These are phyloP conservation scores for Pseudogymnoascus sp. DNA, from an alignment of 2,329 filamentous ascomycete genomes.

Conservation along the genomic window DNA sequence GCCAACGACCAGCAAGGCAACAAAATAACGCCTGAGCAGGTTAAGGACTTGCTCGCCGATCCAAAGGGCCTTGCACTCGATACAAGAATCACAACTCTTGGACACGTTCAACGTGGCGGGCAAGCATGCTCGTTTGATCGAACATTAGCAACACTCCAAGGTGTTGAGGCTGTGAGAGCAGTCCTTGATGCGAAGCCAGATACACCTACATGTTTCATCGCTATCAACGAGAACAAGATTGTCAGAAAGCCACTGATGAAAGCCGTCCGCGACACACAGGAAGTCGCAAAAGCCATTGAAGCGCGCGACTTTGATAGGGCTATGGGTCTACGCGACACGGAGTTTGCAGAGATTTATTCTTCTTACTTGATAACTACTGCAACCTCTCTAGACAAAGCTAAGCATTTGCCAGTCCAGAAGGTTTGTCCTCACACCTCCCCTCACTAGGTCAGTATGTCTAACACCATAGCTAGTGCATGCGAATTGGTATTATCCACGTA, in stretches of 20 bases:
- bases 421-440: conserved; percentile 35
- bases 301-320: conserved; percentile 78
- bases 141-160: conserved; percentile 86
- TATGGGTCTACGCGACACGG: conserved; percentile 81
- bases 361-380: conserved; percentile 89
- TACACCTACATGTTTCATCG: conserved; percentile 88
- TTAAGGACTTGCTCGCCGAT: conserved; percentile 81
- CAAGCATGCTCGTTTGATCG: conserved; percentile 89
- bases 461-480: conserved; percentile 58
- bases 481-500: conserved; percentile 91
- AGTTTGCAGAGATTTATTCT: conserved; percentile 87
- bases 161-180: conserved; percentile 86
- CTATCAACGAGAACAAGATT: conserved; percentile 97
- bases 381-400: conserved; percentile 58
- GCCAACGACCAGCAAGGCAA: conserved; percentile 77
- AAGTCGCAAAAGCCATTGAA: conserved; percentile 73
- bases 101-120: conserved; percentile 95
- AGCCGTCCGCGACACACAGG: conserved; percentile 78
- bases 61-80: conserved; percentile 71
- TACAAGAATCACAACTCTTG: conserved; percentile 87
- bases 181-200: conserved; percentile 84
- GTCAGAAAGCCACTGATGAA: conserved; percentile 81
- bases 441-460: conserved; percentile 18
- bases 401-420: conserved; percentile 61
- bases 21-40: conserved; percentile 71